phyloP scores from a whole-genome alignment of 768 basidiomycete genomes.

The Boletus rubropictus region DNA sequence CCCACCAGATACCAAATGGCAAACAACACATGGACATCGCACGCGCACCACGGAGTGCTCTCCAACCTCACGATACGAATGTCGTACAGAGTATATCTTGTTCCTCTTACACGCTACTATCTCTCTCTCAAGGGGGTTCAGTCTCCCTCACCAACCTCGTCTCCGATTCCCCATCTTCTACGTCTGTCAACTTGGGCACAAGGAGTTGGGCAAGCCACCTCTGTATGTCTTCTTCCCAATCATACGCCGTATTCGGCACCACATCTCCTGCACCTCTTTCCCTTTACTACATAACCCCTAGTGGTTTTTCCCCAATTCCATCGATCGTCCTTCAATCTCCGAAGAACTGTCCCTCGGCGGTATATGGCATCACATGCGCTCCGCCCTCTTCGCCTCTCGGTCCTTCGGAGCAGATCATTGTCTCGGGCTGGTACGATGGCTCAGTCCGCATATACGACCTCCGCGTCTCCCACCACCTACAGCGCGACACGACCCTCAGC shows the following conservation, averaged over 20 bases:
- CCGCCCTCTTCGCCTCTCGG: slow-evolving; percentile 65
- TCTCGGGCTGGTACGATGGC: slow-evolving; percentile 83
- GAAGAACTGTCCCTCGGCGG: slow-evolving; percentile 43
- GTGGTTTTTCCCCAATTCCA: slow-evolving; percentile 43
- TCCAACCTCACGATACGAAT: slow-evolving; percentile 38
- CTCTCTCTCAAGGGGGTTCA: slow-evolving; percentile 52
- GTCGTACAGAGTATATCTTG: slow-evolving; percentile 53
- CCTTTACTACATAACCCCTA: slow-evolving; percentile 48
- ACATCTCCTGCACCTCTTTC: slow-evolving; percentile 51
- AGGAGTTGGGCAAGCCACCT: slow-evolving; percentile 65
- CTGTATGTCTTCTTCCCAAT: slow-evolving; percentile 42
- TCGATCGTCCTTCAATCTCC: slow-evolving; percentile 43
- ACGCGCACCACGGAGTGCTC: slow-evolving; percentile 17
- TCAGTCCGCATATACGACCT: slow-evolving; percentile 70
- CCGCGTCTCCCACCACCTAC: slow-evolving; percentile 38
- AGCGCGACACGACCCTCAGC: not conserved
- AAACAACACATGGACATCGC: slow-evolving; percentile 19
- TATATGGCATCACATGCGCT: slow-evolving; percentile 63
- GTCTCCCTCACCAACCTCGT: slow-evolving; percentile 36
- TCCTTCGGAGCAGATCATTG: slow-evolving; percentile 59
- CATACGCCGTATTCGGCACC: slow-evolving; percentile 66
- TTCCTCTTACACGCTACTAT: slow-evolving; percentile 41
- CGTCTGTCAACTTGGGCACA: slow-evolving; percentile 39
- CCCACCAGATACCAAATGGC: slow-evolving; percentile 4
- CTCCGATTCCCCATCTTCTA: slow-evolving; percentile 14